Base-by-base conservation (phyloP, 148 eudicot genomes). In the Rhododendron kiyosumense region DNA sequence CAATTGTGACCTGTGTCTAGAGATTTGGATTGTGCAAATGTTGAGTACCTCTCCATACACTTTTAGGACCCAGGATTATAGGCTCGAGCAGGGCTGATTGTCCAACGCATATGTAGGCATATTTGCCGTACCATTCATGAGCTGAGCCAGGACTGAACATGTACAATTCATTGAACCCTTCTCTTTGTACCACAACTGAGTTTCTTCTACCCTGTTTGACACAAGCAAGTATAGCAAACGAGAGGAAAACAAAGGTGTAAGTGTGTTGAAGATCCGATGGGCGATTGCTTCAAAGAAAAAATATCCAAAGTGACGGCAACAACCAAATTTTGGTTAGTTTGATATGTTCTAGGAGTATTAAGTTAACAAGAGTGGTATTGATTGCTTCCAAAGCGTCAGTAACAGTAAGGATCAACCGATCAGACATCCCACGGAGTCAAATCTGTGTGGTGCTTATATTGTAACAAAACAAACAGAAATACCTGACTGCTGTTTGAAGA, bases 61-160 rank as follows among this genome's bases (percentile, higher is more conserved):
- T 83, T 51, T 89, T 89, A 22, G 95, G 89, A 15, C 81, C 85
- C 83, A 94, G 49, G 22, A 78, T 85, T 83, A 95, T 88, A 79
- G 96, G 93, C 89, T 93, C 63, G 45, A 94, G 97, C 84, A 92
- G 30, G 57, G 96, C 94, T 11, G 98, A 88, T 73, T 91, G 96
- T 57, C 98, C 97, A 8, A 94, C 61, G 78, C 94, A 90, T 81
- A 95, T 83, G 73, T 91, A 94, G 28, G 97, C 91, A 85, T 91
- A 93, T 88, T 92, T 90, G 65, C 93, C 86, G 30, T 94, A 94
- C 90, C 89, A 90, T 89, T 91, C 89, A 75, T 95, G 92, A 28
- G 88, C 85, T 78, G 96, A 95, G 83, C 98, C 98, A 7, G 97
- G 98, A 85, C 95, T 95, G 51, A 88, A 91, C 83, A 95, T 85